Evolutionary conservation across 768 basidiomycete species (phyloP).

Genomic region (Lentinus tigrinus): DNA sequence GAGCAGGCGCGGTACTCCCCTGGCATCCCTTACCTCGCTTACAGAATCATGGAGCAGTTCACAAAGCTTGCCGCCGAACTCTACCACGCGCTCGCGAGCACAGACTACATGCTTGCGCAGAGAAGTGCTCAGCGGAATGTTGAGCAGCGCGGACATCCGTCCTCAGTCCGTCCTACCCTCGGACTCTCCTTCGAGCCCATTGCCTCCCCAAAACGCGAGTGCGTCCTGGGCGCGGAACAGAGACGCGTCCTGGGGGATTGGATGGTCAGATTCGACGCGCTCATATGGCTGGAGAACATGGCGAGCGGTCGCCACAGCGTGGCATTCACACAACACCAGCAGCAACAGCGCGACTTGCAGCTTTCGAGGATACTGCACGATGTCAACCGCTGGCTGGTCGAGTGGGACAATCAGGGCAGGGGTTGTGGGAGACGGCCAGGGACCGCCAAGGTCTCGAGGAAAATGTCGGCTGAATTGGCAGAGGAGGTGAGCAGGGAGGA

Average conservation of each 20-base stretch:
- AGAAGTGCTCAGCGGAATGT: neutral
- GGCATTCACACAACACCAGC: neutral
- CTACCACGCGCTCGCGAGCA: neutral
- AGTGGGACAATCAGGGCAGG: neutral
- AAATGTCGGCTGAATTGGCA: neutral
- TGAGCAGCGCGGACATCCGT: neutral
- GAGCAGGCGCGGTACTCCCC: neutral
- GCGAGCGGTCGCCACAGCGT: neutral
- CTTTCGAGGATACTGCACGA: neutral
- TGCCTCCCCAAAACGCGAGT: neutral
- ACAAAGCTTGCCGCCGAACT: neutral
- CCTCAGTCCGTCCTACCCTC: neutral
- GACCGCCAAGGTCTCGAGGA: neutral
- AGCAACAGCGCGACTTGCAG: neutral
- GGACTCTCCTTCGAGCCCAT: neutral
- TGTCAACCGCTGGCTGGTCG: neutral
- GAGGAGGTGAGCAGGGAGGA: neutral
- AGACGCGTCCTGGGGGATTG: slow-evolving; percentile 12
- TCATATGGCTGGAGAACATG: slow-evolving; percentile 20
- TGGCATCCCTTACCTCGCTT: neutral
- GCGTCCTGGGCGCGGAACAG: slow-evolving; percentile 16
- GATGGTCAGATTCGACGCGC: slow-evolving; percentile 18
- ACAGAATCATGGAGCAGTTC: neutral
- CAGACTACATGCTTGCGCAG: neutral
- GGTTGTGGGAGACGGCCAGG: neutral